Percentiles rank a stretch among this genome's conserved stretches.
Evolutionary conservation across 768 basidiomycete species (phyloP).

Genomic region (Lactarius vividus): DNA sequence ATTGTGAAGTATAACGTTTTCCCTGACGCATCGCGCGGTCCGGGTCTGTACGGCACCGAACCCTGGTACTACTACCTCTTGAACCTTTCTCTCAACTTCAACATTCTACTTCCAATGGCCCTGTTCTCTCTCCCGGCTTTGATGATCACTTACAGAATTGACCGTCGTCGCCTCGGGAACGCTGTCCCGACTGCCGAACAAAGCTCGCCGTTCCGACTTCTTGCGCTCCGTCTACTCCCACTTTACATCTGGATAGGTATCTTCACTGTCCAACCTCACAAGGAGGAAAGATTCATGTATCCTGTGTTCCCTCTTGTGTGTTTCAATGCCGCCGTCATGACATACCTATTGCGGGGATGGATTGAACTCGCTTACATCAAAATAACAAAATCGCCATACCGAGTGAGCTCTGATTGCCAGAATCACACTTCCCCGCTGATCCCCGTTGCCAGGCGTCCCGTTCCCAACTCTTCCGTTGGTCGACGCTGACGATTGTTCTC

Average conservation of each 20-base stretch:
- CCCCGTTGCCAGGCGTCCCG: conserved; percentile 61
- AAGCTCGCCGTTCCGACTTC: conserved; percentile 76
- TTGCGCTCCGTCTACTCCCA: conserved; percentile 78
- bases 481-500: conserved; percentile 71
- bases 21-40: conserved; percentile 71
- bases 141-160: conserved; percentile 66
- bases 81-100: conserved; percentile 95
- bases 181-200: conserved; percentile 48
- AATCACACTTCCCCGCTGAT: conserved; percentile 5
- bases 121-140: conserved; percentile 79
- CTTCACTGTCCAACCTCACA: conserved; percentile 81
- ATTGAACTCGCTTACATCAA: conserved; percentile 73
- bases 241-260: conserved; percentile 90
- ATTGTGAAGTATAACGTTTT: conserved; percentile 94
- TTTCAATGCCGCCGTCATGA: conserved; percentile 89
- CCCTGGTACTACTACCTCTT: conserved; percentile 83
- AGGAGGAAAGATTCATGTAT: conserved; percentile 99
- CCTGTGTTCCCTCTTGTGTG: conserved; percentile 89
- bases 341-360: conserved; percentile 87
- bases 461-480: conserved; percentile 68
- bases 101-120: conserved; percentile 77
- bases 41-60: conserved; percentile 91
- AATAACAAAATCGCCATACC: conserved; percentile 80
- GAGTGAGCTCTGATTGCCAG: conserved; percentile 47
- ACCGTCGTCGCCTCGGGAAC: conserved; percentile 72